Base-by-base conservation (phyloP, 805 yeast species). In the Ogataea thermomethanolica region DNA sequence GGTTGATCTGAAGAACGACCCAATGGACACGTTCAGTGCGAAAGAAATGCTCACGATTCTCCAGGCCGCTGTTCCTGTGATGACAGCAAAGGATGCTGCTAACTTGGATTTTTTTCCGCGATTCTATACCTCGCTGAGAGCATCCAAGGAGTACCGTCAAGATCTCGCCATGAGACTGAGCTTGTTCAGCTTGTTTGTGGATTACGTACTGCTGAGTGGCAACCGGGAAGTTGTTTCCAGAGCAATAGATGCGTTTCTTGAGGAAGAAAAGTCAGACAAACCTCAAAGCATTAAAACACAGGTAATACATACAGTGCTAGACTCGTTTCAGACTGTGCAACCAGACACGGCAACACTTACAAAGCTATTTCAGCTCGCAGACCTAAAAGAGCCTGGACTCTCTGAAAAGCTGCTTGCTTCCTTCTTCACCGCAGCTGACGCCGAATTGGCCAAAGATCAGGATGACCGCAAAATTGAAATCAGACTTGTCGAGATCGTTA, bases 81-180 rank as follows among this genome's bases (percentile, higher is more conserved):
- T 61, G 60, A 54, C 56, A 2, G 29, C 50, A 17, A 49, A 56
- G 10, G 61, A 61, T 34, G 64, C 60, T 6, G 46, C 43, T 17
- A 42, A 49, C 34, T 28, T 54, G 33, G 57, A 56, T 45, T 64
- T 62, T 46, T 61, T 64, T 34, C 68, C 69, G 4, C 41, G 59
- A 14, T 59, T 62, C 36, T 64, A 64, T 37, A 55, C 53, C 15
- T 35, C 58, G 3, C 28, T 64, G 35, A 45, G 65, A 44, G 51
- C 50, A 8, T 54, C 60, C 8, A 15, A 46, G 0, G 48, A 44
- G n/a, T 62, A 58, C 32, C 27, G 37, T 1, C 10, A 42, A 15
- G 48, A 58, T 38, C 21, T 24, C n/a, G 33, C 30, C 4, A 31
- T 54, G 8, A 47, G 66, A 34, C 37, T 62, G 38, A 55, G 61